Percentiles rank a stretch among this genome's conserved stretches.
Evolutionary conservation across 352 stramenopile species (phyloP).

Genomic region (Elongisporangium prolatum): DNA sequence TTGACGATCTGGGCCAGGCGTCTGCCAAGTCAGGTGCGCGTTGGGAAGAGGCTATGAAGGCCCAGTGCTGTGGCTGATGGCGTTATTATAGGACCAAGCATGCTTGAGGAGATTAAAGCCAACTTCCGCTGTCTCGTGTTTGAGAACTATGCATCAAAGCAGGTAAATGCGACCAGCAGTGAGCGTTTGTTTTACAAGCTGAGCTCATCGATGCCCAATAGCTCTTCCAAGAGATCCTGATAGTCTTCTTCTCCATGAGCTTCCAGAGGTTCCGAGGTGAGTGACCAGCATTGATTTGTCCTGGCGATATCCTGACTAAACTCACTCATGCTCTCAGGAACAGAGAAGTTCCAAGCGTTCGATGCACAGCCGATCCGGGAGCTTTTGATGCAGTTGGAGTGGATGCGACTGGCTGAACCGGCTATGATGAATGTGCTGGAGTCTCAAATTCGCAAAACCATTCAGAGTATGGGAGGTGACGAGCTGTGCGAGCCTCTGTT

Average conservation of each 20-base stretch:
- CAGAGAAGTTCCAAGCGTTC: conserved; percentile 50
- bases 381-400: conserved; percentile 51
- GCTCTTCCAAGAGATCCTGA: conserved; percentile 54
- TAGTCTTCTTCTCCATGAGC: conserved; percentile 72
- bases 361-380: conserved; percentile 41
- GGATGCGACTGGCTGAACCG: conserved; percentile 44
- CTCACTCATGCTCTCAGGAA: conserved; percentile 5
- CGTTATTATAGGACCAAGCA: conserved; percentile 5
- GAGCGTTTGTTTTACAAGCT: not conserved
- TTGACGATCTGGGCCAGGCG: conserved; percentile 24
- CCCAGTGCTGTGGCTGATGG: not conserved
- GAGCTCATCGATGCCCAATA: conserved; percentile 8
- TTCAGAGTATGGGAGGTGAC: conserved; percentile 41
- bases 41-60: not conserved
- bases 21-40: conserved; percentile 3
- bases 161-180: conserved; percentile 9
- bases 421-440: conserved; percentile 49
- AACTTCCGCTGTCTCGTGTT: conserved; percentile 56
- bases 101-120: conserved; percentile 44
- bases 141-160: conserved; percentile 27
- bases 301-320: not conserved
- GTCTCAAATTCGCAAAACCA: conserved; percentile 47
- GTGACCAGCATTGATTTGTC: too few species aligned
- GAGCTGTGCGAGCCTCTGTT: conserved; percentile 46
- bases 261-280: conserved; percentile 52